Base-by-base conservation (phyloP, 2,329 filamentous ascomycete species). In the Aspergillus jensenii region DNA sequence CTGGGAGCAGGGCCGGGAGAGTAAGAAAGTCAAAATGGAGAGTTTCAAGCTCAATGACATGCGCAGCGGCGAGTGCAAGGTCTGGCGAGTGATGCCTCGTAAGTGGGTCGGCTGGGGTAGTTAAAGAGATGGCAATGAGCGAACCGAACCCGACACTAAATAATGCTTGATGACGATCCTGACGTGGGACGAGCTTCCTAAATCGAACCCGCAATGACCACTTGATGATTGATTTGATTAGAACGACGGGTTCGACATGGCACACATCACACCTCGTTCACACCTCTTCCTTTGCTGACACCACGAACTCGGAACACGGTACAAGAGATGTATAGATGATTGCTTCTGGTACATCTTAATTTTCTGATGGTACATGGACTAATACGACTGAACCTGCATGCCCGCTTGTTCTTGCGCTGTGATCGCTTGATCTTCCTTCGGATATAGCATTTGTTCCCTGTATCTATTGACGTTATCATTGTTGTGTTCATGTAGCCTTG, bases 1-100 rank as follows among this genome's bases (percentile, higher is more conserved):
- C 2, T 98, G 91, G 90, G 95, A 98, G 75, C 95, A 99, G 73
- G 93, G 93, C 0, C 82, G 93, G 14, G 93, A 98, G 79, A 93
- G 87, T 73, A 93, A 90, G 75, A 98, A 97, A 81, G 88, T 96
- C 55, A 95, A 96, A 79, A 80, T 91, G 60, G 93, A 98, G 81
- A 96, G 92, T 77, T 98, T 93, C 78, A 90, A 93, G 78, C 83
- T 99, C 60, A 92, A 93, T 45, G 95, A 99, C 78, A 71, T 99
- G 73, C 84, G 91, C 71, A 93, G 89, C 74, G 95, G 95, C 17
- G 95, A 99, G 78, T 93, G 97, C 67, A 93, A 95, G 80, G 91
- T 99, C 60, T 99, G 95, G 95, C 86, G 95, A 57, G 90, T 97
- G 46, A 96, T 98, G 86, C 90, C 91, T 40, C 84, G 91, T 68